Conservation (phyloP, 257 asterid species). For the Solanum chilense region DNA sequence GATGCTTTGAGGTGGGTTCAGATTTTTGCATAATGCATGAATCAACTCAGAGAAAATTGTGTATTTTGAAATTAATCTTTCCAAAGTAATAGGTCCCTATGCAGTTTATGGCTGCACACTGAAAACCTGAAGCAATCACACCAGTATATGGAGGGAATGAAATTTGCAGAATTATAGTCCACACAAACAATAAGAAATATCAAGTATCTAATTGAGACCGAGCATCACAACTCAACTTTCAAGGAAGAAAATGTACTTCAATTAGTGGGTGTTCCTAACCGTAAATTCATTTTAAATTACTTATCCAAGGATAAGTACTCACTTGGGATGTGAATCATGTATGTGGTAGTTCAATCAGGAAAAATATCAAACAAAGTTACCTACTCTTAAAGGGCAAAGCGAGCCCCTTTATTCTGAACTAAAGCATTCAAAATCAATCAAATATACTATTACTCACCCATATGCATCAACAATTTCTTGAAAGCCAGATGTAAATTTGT, state of each 20-base stretch:
- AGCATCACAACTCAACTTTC: background rate
- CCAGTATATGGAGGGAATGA: background rate
- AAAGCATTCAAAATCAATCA: background rate
- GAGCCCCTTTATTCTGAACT: background rate
- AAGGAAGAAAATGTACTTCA: background rate
- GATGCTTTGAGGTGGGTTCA: background rate
- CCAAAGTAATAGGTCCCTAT: background rate
- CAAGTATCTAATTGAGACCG: background rate
- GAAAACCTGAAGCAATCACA: background rate
- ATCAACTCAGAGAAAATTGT: background rate
- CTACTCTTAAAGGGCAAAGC: background rate
- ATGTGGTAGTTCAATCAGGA: background rate
- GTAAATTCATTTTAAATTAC: background rate
- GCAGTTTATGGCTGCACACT: background rate
- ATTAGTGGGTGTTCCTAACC: background rate
- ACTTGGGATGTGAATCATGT: background rate
- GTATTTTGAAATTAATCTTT: background rate
- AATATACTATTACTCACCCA: constrained; percentile 32
- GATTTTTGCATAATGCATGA: background rate
- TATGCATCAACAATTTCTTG: constrained; percentile 65
- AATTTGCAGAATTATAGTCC: background rate
- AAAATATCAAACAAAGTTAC: background rate
- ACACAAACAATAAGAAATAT: background rate
- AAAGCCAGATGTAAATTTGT: constrained; percentile 44
- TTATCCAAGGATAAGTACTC: background rate